phyloP scores from a whole-genome alignment of 441 rosid genomes.

The Jatropha podagrica region DNA sequence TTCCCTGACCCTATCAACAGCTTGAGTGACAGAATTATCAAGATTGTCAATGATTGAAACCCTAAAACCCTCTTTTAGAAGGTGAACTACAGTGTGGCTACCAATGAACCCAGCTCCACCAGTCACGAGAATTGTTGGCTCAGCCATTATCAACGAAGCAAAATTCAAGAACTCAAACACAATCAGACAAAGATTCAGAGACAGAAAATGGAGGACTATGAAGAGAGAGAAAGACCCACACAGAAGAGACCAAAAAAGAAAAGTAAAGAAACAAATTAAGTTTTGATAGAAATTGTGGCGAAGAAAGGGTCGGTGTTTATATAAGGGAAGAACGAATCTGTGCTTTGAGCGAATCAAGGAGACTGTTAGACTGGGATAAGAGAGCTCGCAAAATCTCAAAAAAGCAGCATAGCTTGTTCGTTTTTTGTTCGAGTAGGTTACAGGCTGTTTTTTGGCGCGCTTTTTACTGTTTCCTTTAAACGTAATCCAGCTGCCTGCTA shows the following conservation, averaged over 20 bases:
- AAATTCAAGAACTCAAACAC: neutral
- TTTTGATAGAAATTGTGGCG: neutral
- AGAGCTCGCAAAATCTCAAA: slow-evolving; percentile 2
- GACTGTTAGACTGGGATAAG: slow-evolving; percentile 36
- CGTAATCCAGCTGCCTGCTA: neutral
- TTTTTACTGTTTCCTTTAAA: neutral
- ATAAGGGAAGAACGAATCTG: neutral
- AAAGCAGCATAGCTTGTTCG: neutral
- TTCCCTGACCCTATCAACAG: slow-evolving; percentile 61
- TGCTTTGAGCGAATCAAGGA: slow-evolving; percentile 42
- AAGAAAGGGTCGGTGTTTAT: neutral
- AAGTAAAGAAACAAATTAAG: neutral
- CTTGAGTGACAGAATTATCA: slow-evolving; percentile 62
- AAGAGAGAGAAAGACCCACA: neutral
- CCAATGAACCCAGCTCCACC: slow-evolving; percentile 99
- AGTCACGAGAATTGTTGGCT: slow-evolving; percentile 63
- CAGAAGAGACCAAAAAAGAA: neutral
- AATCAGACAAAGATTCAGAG: neutral
- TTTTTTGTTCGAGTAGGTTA: neutral
- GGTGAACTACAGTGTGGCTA: slow-evolving; percentile 84
- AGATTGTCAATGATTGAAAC: slow-evolving; percentile 76
- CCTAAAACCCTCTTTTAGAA: slow-evolving; percentile 64
- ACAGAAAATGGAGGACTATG: neutral
- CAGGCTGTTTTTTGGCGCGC: slow-evolving; percentile 15
- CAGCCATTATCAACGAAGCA: slow-evolving; percentile 46